phyloP scores from a whole-genome alignment of 1,284 basidiomycete genomes.

The Austroboletus novae-zelandiae region DNA sequence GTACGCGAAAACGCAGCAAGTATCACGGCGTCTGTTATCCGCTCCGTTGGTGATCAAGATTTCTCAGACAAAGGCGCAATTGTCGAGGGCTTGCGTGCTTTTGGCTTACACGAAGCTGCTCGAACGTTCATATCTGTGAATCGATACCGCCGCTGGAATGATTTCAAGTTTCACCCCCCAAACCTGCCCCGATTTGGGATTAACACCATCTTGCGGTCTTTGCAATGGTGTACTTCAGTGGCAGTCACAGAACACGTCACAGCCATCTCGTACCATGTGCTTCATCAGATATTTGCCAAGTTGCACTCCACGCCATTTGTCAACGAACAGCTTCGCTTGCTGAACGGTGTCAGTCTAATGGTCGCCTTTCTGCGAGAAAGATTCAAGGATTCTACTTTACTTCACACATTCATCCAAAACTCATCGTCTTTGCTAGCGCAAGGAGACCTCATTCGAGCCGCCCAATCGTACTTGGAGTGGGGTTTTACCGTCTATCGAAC shows the following conservation, averaged over 20 bases:
- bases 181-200: conserved; percentile 60
- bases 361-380: conserved; percentile 56
- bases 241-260: conserved; percentile 40
- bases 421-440: conserved; percentile 65
- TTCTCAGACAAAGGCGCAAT: conserved; percentile 46
- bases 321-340: conserved; percentile 79
- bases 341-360: conserved; percentile 75
- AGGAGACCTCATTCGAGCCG: conserved; percentile 63
- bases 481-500: conserved; percentile 54
- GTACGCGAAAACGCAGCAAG: conserved; percentile 50
- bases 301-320: conserved; percentile 73
- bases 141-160: conserved; percentile 45
- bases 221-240: conserved; percentile 54
- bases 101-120: conserved; percentile 34
- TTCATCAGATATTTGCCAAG: conserved; percentile 71
- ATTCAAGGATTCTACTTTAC: conserved; percentile 56
- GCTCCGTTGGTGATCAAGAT: conserved; percentile 62
- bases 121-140: conserved; percentile 50
- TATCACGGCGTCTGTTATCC: conserved; percentile 56
- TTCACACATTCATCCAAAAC: conserved; percentile 69
- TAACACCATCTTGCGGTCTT: conserved; percentile 48
- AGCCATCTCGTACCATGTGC: conserved; percentile 71
- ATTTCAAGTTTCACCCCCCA: conserved; percentile 54
- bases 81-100: conserved; percentile 38
- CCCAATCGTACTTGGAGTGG: conserved; percentile 79